Base-by-base conservation (phyloP, 1,284 basidiomycete genomes). In the Naganishia sp. region DNA sequence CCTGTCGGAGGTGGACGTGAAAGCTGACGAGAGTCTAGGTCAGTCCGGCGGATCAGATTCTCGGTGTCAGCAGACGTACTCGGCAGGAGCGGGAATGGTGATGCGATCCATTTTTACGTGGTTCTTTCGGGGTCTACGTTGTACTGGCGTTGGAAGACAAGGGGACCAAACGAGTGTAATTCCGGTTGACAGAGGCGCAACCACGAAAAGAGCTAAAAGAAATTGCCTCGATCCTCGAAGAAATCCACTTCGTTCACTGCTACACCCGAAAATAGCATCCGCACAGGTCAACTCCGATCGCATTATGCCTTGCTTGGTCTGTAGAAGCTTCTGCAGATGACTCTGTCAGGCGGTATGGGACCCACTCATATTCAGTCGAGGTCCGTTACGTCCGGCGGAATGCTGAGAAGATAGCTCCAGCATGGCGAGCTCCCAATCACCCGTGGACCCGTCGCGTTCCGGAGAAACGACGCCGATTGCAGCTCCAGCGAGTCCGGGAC, bases 1-100 rank as follows among this genome's bases (percentile, higher is more conserved):
- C 92, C 77, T 98, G 93, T 52, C 96, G 87, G 43, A 99, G 87
- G 78, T 99, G 96, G 69, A 98, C 94, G 82, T 99, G 94, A 77
- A 94, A 96, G 82, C 83, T 82, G 7, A 73, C 52, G 61, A n/a
- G 65, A 18, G 21, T 55, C 64, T 18, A 9, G 23, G 28, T 48
- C 43, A 55, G 39, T 18, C 23, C 15, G 21, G 54, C 52, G 53
- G 13, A 31, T 7, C 23, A 10, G 3, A 7, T 33, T 46, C 5
- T 31, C 31, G 46, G 28, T 21, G 48, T 21, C 36, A 36, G 36
- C 11, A 6, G 16, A 71, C 79, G 69, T 42, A 80, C 79, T 96
- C 93, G 53, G 92, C 91, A 21, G 93, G 93, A 0, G 90, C 86
- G 7, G 84, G 78, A 53, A 94, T 77, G 18, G 70, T 73, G 70